Percentiles rank a stretch among this genome's conserved stretches.
phyloP scores from a whole-genome alignment of 257 asterid genomes.

The Parsonsia alboflavescens region DNA sequence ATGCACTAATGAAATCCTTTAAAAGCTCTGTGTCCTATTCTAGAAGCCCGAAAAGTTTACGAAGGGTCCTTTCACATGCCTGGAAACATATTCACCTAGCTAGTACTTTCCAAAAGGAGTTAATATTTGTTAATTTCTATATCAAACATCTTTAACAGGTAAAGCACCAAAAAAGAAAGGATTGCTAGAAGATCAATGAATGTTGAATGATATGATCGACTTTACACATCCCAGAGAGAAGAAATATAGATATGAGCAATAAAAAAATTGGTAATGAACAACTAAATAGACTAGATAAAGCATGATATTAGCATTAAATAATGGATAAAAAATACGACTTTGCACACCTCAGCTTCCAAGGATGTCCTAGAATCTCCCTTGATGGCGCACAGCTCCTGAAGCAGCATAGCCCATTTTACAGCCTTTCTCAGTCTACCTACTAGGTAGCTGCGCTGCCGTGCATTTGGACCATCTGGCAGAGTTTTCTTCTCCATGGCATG shows the following conservation, averaged over 20 bases:
- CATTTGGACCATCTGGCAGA: conserved; percentile 88
- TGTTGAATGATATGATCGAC: neutral
- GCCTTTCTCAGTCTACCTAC: conserved; percentile 96
- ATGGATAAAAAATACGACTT: neutral
- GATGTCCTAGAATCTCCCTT: conserved; percentile 96
- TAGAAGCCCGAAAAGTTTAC: neutral
- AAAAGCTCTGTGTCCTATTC: neutral
- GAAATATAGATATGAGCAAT: neutral
- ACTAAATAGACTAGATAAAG: neutral
- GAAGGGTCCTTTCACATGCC: neutral
- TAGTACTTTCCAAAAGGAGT: neutral
- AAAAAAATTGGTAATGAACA: neutral
- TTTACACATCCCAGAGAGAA: neutral
- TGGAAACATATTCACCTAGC: neutral
- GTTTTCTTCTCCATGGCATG: conserved; percentile 99
- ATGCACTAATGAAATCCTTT: neutral
- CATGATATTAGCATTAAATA: neutral
- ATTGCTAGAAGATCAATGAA: neutral
- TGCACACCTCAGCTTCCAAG: conserved; percentile 86
- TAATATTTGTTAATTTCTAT: neutral
- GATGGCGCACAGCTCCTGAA: conserved; percentile 74
- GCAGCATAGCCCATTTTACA: conserved; percentile 78
- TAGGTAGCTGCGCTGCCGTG: conserved; percentile 87
- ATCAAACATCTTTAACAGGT: neutral
- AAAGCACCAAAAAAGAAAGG: neutral